phyloP scores from a whole-genome alignment of 2,329 filamentous ascomycete species.

The Talaromyces sp. region DNA sequence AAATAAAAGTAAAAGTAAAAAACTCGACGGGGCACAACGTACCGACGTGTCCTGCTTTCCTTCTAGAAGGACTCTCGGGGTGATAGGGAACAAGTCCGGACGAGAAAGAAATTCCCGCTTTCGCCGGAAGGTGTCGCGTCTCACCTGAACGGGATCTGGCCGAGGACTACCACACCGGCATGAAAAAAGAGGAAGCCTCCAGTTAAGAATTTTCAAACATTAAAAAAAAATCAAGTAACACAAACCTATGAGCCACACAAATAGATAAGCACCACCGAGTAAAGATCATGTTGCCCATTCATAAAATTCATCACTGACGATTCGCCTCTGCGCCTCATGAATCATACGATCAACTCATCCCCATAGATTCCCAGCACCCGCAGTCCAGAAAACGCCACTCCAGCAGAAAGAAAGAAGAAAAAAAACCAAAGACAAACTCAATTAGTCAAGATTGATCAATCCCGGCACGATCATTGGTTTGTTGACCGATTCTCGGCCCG shows the following conservation, averaged over 20 bases:
- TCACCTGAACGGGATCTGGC: not conserved
- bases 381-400: not conserved
- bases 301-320: too few relatives aligned
- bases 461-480: not conserved
- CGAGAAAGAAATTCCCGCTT: not conserved
- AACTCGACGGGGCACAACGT: too few relatives aligned
- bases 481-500: conserved; percentile 1
- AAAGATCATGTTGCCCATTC: too few relatives aligned
- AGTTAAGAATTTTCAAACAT: too few relatives aligned
- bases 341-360: not conserved
- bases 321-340: not conserved
- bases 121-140: too few relatives aligned
- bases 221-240: too few relatives aligned
- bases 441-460: not conserved
- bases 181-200: too few relatives aligned
- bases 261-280: too few relatives aligned
- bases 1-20: too few relatives aligned
- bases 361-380: not conserved
- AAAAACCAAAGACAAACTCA: not conserved
- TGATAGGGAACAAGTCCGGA: not conserved
- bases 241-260: too few relatives aligned
- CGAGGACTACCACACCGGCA: not conserved
- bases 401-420: not conserved
- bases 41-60: too few relatives aligned
- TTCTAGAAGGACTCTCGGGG: not conserved